Evolutionary conservation across 306 rosid genomes (phyloP).

Genomic region (Gastrolobium villosum): DNA sequence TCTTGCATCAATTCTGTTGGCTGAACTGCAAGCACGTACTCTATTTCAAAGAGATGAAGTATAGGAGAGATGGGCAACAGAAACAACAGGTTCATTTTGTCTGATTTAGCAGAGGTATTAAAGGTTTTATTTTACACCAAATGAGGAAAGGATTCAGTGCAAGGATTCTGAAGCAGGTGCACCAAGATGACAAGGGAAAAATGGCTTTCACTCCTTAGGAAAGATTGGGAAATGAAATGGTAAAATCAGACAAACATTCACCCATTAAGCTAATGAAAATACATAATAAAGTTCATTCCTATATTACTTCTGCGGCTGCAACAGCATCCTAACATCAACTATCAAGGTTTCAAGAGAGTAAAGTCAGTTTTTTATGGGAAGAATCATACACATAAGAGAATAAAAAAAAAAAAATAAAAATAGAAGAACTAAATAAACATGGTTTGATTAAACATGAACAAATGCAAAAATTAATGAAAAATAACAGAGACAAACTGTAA

Average conservation of each 20-base stretch:
- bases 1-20: too few relatives aligned
- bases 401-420: not conserved
- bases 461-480: not conserved
- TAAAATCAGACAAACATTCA: not conserved
- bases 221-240: not conserved
- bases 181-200: not conserved
- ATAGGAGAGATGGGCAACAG: too few relatives aligned
- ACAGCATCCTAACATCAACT: not conserved
- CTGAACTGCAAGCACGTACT: too few relatives aligned
- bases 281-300: not conserved
- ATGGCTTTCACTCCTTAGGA: not conserved
- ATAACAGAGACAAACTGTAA: not conserved
- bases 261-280: not conserved
- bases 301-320: not conserved
- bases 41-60: too few relatives aligned
- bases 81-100: too few relatives aligned
- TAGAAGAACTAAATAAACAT: not conserved
- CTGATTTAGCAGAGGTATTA: too few relatives aligned
- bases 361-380: not conserved
- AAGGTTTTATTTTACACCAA: not conserved
- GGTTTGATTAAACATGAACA: slow-evolving; percentile 4
- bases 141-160: not conserved
- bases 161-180: not conserved
- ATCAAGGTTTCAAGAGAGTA: not conserved
- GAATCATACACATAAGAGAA: not conserved